A percentile compares a stretch with the other conserved stretches of the same genome.
Conservation (phyloP, 306 rosid genomes). For the Prunus mume region DNA sequence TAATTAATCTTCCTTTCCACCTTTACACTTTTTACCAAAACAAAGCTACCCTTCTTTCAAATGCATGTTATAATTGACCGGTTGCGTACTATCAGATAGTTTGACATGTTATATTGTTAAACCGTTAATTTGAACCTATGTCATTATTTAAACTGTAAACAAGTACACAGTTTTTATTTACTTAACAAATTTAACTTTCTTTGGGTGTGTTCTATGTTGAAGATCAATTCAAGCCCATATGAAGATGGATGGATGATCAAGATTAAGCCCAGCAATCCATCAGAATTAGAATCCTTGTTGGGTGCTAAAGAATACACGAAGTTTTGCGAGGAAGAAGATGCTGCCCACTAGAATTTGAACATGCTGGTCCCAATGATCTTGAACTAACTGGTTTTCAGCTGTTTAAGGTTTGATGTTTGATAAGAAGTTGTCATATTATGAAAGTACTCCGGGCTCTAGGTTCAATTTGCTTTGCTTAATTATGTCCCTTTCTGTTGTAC, state of each 20-base stretch:
- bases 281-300: conserved; percentile 64
- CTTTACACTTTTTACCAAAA: not conserved
- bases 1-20: conserved; percentile 26
- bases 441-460: conserved; percentile 14
- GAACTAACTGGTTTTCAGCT: conserved; percentile 30
- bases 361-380: conserved; percentile 13
- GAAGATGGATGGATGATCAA: conserved; percentile 98
- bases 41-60: not conserved
- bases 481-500: not conserved
- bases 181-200: not conserved
- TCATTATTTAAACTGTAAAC: too few species aligned
- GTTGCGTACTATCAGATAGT: not conserved
- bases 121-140: too few species aligned
- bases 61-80: not conserved
- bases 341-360: conserved; percentile 51
- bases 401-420: conserved; percentile 24
- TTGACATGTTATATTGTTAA: not conserved
- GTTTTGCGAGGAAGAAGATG: conserved; percentile 86
- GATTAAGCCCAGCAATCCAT: conserved; percentile 68
- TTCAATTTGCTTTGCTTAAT: conserved; percentile 1
- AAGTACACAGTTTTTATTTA: not conserved
- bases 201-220: conserved; percentile 19
- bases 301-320: conserved; percentile 79
- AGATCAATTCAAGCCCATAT: conserved; percentile 79
- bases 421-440: conserved; percentile 30